Percentiles rank a stretch among this genome's conserved stretches.
phyloP scores from a whole-genome alignment of 768 basidiomycete genomes.

The Podaxis carcinomalis region DNA sequence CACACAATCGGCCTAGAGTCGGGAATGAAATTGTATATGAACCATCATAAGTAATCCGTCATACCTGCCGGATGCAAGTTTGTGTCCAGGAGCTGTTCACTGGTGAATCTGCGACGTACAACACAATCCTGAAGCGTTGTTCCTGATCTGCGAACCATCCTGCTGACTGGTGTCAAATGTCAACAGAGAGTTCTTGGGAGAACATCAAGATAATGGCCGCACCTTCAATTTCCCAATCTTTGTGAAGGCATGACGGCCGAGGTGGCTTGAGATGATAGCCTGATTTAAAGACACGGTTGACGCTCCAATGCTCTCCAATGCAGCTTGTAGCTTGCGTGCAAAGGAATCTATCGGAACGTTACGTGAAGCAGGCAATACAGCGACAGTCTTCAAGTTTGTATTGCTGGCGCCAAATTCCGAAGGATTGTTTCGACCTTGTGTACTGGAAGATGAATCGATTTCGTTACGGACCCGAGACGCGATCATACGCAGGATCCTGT shows the following conservation, averaged over 20 bases:
- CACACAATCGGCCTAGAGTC: constrained; percentile 77
- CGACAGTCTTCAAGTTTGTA: constrained; percentile 88
- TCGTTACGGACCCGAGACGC: constrained; percentile 88
- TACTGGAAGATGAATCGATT: constrained; percentile 57
- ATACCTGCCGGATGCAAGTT: constrained; percentile 91
- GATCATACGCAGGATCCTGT: constrained; percentile 78
- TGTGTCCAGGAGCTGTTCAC: constrained; percentile 97
- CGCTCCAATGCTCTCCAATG: constrained; percentile 91
- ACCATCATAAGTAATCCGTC: neutral
- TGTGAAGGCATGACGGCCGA: constrained; percentile 94
- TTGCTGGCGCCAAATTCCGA: constrained; percentile 74
- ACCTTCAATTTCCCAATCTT: constrained; percentile 97
- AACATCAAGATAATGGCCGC: constrained; percentile 30
- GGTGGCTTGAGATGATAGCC: constrained; percentile 84
- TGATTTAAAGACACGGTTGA: constrained; percentile 92
- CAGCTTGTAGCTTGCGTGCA: constrained; percentile 81
- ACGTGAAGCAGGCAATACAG: constrained; percentile 82
- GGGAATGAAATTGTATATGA: neutral
- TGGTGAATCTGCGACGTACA: constrained; percentile 95
- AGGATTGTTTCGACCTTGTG: constrained; percentile 45
- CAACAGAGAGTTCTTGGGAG: neutral
- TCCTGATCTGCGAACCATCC: constrained; percentile 95
- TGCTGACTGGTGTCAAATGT: constrained; percentile 28
- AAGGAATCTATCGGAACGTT: constrained; percentile 89
- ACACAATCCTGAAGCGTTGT: constrained; percentile 86